Percentiles rank a stretch among this genome's conserved stretches.
Conservation (phyloP, 2,329 filamentous ascomycete genomes). For the Chalara sp. region DNA sequence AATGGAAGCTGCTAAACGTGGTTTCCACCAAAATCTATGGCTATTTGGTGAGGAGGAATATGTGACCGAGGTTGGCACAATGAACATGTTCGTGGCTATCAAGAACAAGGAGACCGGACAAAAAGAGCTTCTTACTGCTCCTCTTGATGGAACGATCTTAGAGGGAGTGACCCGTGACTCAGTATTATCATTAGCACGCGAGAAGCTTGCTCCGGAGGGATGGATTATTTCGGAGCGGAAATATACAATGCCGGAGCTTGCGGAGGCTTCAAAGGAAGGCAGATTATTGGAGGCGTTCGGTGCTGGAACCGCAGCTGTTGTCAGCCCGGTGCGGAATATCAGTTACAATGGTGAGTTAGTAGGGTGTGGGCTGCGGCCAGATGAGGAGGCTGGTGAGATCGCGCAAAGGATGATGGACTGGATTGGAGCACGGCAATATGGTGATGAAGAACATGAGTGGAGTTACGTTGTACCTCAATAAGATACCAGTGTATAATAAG, state of each 20-base stretch:
- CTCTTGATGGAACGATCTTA: conserved; percentile 91
- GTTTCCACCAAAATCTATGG: conserved; percentile 98
- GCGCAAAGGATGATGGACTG: conserved; percentile 86
- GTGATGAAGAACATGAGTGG: conserved; percentile 88
- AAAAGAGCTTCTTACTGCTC: conserved; percentile 90
- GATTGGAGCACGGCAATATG: conserved; percentile 95
- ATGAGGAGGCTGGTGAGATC: conserved; percentile 82
- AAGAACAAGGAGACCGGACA: conserved; percentile 81
- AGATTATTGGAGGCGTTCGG: conserved; percentile 90
- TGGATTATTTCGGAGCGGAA: conserved; percentile 88
- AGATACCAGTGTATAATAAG: neutral
- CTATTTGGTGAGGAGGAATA: conserved; percentile 93
- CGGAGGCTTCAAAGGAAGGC: conserved; percentile 75
- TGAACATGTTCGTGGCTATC: conserved; percentile 93
- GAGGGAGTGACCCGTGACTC: conserved; percentile 93
- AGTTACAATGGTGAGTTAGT: conserved; percentile 79
- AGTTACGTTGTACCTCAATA: conserved; percentile 48
- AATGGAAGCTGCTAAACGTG: conserved; percentile 80
- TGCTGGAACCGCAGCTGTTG: conserved; percentile 87
- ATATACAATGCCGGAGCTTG: conserved; percentile 82
- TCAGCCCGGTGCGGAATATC: conserved; percentile 83
- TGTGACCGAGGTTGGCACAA: conserved; percentile 95
- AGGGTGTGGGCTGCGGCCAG: conserved; percentile 72
- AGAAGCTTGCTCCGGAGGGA: conserved; percentile 75
- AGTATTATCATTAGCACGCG: conserved; percentile 76